phyloP scores from a whole-genome alignment of 768 basidiomycete species.

The Crucibulum laeve region DNA sequence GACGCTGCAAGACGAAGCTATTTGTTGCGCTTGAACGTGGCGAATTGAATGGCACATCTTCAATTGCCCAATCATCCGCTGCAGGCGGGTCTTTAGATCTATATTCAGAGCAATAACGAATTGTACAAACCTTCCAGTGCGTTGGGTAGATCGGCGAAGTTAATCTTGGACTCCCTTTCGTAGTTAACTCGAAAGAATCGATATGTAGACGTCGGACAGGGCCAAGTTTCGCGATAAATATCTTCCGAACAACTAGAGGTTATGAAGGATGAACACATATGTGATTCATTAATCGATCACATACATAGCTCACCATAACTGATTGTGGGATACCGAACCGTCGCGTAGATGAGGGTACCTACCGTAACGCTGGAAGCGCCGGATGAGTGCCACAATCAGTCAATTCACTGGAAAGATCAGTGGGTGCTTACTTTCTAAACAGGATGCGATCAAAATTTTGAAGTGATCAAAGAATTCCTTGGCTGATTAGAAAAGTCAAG shows the following conservation, averaged over 20 bases:
- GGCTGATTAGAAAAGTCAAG: constrained; percentile 20
- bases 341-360: not conserved
- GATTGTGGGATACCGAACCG: not conserved
- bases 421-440: constrained; percentile 16
- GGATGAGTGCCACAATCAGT: constrained; percentile 34
- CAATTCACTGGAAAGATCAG: constrained; percentile 15
- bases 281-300: no score
- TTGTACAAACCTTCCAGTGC: constrained; percentile 35
- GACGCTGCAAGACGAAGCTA: constrained; percentile 20
- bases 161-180: constrained; percentile 26
- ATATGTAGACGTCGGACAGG: not conserved
- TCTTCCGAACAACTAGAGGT: not conserved
- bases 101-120: constrained; percentile 31
- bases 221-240: not conserved
- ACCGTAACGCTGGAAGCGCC: constrained; percentile 14
- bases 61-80: constrained; percentile 42
- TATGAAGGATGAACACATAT: constrained; percentile 2
- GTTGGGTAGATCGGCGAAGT: constrained; percentile 30
- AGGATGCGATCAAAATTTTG: constrained; percentile 23
- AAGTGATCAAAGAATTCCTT: constrained; percentile 21
- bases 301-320: no score
- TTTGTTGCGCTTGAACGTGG: constrained; percentile 27
- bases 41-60: constrained; percentile 22
- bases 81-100: constrained; percentile 35
- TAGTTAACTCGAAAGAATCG: not conserved